Conservation (phyloP, 75 land plant genomes). For the Selaginella moellendorffii region DNA sequence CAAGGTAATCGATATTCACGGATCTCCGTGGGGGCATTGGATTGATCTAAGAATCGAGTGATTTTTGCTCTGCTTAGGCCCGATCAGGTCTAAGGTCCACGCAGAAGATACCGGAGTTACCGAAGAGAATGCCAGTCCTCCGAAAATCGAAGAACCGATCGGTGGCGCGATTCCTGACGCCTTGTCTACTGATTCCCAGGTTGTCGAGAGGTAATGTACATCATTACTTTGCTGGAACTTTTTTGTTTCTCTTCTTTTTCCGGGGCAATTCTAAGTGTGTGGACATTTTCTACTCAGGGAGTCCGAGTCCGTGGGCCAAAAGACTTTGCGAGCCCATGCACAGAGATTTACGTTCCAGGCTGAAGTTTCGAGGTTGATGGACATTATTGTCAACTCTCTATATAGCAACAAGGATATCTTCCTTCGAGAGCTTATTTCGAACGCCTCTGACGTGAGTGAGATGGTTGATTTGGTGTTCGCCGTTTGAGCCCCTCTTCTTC, state of each 20-base stretch:
- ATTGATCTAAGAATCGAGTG: background rate
- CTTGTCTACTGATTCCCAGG: constrained; percentile 79
- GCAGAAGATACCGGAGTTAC: constrained; percentile 39
- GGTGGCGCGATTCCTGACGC: constrained; percentile 75
- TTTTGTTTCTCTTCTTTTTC: no score
- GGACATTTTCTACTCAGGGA: constrained; percentile 34
- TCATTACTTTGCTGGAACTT: no score
- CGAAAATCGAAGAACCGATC: constrained; percentile 67
- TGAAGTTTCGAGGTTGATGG: constrained; percentile 97
- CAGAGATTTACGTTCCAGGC: constrained; percentile 98
- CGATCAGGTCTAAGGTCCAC: constrained; percentile 34
- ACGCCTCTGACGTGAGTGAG: constrained; percentile 86
- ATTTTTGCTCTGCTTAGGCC: constrained; percentile 27
- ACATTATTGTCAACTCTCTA: constrained; percentile 92
- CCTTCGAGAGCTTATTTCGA: constrained; percentile 89
- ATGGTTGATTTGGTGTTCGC: background rate
- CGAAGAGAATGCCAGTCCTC: constrained; percentile 41
- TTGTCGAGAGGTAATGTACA: constrained; percentile 55
- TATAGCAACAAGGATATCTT: constrained; percentile 97
- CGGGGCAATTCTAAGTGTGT: no score
- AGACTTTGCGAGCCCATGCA: constrained; percentile 45
- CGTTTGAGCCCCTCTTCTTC: no score
- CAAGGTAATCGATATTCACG: constrained; percentile 24
- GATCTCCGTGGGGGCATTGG: background rate
- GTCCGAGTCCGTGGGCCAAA: constrained; percentile 74